phyloP scores from a whole-genome alignment of 495 filamentous ascomycete genomes.

The Eremomyces bilateralis region DNA sequence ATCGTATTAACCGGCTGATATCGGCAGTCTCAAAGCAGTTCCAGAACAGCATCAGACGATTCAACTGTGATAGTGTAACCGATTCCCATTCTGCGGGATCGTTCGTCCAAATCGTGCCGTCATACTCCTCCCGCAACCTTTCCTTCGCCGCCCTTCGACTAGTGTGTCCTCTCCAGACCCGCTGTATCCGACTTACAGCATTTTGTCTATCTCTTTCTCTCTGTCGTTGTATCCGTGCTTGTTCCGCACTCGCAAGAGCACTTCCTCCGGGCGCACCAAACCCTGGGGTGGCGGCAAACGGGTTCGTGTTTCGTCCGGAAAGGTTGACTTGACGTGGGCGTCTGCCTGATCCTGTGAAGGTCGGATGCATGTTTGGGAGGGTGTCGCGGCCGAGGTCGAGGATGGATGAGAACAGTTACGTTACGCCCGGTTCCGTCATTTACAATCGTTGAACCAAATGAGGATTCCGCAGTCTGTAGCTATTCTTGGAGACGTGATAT shows the following conservation, averaged over 20 bases:
- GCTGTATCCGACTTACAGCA: conserved; percentile 55
- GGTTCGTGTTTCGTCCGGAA: conserved; percentile 60
- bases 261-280: conserved; percentile 38
- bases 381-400: too few relatives aligned
- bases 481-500: too few relatives aligned
- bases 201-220: conserved; percentile 59
- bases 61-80: neutral
- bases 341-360: conserved; percentile 72
- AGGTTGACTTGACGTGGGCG: conserved; percentile 83
- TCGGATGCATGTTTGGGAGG: conserved; percentile 75
- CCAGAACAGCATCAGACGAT: too few relatives aligned
- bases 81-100: conserved; percentile 3
- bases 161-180: conserved; percentile 61
- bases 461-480: too few relatives aligned
- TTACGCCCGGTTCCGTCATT: too few relatives aligned
- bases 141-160: conserved; percentile 34
- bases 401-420: too few relatives aligned
- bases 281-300: conserved; percentile 35
- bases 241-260: conserved; percentile 65
- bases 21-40: too few relatives aligned
- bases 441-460: too few relatives aligned
- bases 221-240: conserved; percentile 59
- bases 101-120: conserved; percentile 23
- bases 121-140: conserved; percentile 45
- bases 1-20: too few relatives aligned